phyloP scores from a whole-genome alignment of 495 filamentous ascomycete species.

The Hyaloscypha bicolor region DNA sequence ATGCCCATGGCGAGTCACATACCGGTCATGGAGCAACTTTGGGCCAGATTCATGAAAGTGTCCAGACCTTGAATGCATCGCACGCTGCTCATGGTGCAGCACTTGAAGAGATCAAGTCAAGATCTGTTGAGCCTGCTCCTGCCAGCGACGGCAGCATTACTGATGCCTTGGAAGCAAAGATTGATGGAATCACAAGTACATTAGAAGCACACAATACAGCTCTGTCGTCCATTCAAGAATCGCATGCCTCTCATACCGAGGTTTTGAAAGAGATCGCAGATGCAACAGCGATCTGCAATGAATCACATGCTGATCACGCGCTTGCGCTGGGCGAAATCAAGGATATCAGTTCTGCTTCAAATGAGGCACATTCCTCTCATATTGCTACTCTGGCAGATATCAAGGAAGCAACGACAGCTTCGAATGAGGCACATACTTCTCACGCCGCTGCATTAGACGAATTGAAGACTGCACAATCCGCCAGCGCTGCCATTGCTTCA shows the following conservation, averaged over 20 bases:
- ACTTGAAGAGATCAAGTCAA: slow-evolving; percentile 27
- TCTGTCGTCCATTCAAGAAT: slow-evolving; percentile 17
- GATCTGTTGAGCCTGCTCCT: slow-evolving; percentile 2
- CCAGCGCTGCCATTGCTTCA: background rate
- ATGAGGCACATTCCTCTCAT: slow-evolving; percentile 26
- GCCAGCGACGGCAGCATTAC: background rate
- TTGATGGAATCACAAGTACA: slow-evolving; percentile 9
- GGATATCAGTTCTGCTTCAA: slow-evolving; percentile 14
- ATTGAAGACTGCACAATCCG: slow-evolving; percentile 2
- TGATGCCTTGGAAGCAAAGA: slow-evolving; percentile 13
- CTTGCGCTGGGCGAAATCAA: slow-evolving; percentile 16
- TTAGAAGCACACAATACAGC: slow-evolving; percentile 12
- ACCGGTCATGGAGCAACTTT: slow-evolving; percentile 4
- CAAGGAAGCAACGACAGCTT: slow-evolving; percentile 13
- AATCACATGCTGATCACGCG: slow-evolving; percentile 22
- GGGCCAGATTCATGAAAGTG: slow-evolving; percentile 16
- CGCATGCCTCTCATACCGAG: slow-evolving; percentile 17
- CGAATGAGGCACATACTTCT: slow-evolving; percentile 20
- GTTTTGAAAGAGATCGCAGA: slow-evolving; percentile 18
- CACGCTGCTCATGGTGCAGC: slow-evolving; percentile 13
- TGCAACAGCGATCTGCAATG: slow-evolving; percentile 12
- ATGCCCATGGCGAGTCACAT: slow-evolving; percentile 25
- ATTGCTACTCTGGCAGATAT: slow-evolving; percentile 17
- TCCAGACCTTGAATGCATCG: slow-evolving; percentile 16
- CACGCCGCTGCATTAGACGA: slow-evolving; percentile 15